Conservation (phyloP, 192 early-diverging fungal genomes). For the Gamsiella multidivaricata region DNA sequence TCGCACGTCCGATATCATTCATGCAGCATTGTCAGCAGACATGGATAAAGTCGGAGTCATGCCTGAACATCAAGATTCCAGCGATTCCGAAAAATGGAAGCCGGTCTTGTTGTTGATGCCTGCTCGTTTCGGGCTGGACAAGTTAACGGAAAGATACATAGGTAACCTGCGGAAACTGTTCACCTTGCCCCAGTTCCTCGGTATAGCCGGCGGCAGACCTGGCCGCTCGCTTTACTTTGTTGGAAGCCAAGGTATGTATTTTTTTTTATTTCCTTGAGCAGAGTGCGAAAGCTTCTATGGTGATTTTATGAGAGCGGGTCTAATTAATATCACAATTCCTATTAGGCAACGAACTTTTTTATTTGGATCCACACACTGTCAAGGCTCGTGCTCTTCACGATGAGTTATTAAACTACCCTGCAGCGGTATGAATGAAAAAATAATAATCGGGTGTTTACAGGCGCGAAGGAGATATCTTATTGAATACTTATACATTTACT, state of each 20-base stretch:
- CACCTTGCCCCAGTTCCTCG: constrained; percentile 54
- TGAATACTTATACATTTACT: no score
- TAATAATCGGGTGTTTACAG: not conserved
- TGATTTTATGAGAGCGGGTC: not conserved
- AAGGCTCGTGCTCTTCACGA: constrained; percentile 45
- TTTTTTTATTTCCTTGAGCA: no score
- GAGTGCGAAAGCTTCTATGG: not conserved
- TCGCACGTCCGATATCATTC: constrained; percentile 12
- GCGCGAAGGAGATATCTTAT: no score
- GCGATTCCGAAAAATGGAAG: constrained; percentile 32
- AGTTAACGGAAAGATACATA: constrained; percentile 23
- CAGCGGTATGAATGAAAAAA: constrained; percentile 21
- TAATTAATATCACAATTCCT: not conserved
- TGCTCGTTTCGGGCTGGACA: constrained; percentile 36
- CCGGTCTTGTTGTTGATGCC: constrained; percentile 53
- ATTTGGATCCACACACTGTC: constrained; percentile 57
- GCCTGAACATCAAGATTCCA: not conserved
- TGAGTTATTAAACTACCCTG: constrained; percentile 24
- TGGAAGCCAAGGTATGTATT: constrained; percentile 54
- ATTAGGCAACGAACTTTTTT: constrained; percentile 52
- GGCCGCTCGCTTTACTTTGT: constrained; percentile 57
- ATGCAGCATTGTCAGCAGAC: constrained; percentile 3
- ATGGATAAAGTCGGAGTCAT: not conserved
- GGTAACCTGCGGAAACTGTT: constrained; percentile 39
- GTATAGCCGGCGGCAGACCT: constrained; percentile 56